Evolutionary conservation across 2,329 filamentous ascomycete species (phyloP).

Genomic region (Apiospora rasikravindrae): DNA sequence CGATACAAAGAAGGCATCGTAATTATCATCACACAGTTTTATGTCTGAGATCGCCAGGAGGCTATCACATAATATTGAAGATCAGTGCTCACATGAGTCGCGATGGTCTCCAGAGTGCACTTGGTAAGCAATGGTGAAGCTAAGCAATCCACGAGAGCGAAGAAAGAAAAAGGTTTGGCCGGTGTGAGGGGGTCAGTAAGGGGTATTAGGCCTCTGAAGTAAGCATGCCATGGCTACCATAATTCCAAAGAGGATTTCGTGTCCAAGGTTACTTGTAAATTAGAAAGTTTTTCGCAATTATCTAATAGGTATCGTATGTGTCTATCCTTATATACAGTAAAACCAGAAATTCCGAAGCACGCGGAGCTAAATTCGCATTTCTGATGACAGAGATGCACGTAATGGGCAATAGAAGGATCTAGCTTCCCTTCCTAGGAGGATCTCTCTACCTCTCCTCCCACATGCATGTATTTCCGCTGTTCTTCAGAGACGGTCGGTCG

Average conservation of each 20-base stretch:
- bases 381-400: not conserved
- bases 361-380: not conserved
- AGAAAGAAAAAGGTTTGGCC: not conserved
- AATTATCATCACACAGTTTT: not conserved
- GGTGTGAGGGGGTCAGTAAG: not conserved
- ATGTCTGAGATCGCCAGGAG: not conserved
- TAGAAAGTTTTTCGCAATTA: conserved; percentile 12
- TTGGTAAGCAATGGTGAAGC: not conserved
- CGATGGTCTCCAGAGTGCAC: not conserved
- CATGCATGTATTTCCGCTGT: not conserved
- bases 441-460: not conserved
- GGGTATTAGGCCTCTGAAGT: not conserved
- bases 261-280: not conserved
- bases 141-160: too few relatives aligned
- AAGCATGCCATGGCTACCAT: not conserved
- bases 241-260: not conserved
- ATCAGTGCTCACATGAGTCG: not conserved
- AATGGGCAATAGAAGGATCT: not conserved
- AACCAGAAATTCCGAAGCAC: not conserved
- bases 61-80: not conserved
- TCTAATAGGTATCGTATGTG: not conserved
- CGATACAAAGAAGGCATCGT: not conserved
- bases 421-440: not conserved
- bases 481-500: not conserved
- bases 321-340: conserved; percentile 9